These are phyloP conservation scores for Trichoderma asperellum DNA, from an alignment of 2,329 filamentous ascomycete genomes.

Conservation along the genomic window DNA sequence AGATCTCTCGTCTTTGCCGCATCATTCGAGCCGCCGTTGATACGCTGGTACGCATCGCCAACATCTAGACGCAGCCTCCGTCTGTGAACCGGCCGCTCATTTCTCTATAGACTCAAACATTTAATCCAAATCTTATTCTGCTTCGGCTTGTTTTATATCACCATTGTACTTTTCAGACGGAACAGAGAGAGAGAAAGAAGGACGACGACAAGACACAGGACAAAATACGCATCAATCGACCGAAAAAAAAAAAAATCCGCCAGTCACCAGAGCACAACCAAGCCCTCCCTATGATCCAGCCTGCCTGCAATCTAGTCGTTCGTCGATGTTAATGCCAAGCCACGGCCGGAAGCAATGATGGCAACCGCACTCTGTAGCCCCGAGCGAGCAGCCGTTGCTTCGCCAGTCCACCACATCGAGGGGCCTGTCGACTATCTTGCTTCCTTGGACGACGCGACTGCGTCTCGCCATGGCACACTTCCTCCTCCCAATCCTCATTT, in stretches of 20 bases:
- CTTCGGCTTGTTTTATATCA: slow-evolving; percentile 29
- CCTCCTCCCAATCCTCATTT: slow-evolving; percentile 67
- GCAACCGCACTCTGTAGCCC: slow-evolving; percentile 46
- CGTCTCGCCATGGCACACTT: slow-evolving; percentile 26
- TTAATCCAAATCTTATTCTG: slow-evolving; percentile 29
- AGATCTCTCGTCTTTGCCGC: slow-evolving; percentile 29
- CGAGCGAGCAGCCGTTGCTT: slow-evolving; percentile 42
- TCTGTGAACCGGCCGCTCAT: background rate
- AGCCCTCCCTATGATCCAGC: slow-evolving; percentile 47
- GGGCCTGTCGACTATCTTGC: slow-evolving; percentile 35
- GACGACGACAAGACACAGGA: slow-evolving; percentile 1
- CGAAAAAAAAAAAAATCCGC: background rate
- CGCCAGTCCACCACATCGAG: slow-evolving; percentile 36
- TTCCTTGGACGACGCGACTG: slow-evolving; percentile 32
- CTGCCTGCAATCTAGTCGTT: slow-evolving; percentile 43
- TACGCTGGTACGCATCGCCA: slow-evolving; percentile 26
- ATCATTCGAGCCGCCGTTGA: slow-evolving; percentile 21
- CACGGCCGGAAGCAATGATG: slow-evolving; percentile 52
- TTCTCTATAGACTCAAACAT: slow-evolving; percentile 28
- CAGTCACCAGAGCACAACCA: slow-evolving; percentile 3
- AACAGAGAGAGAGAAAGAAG: background rate
- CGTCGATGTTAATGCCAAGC: slow-evolving; percentile 53
- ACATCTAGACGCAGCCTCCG: slow-evolving; percentile 7
- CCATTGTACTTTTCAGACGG: slow-evolving; percentile 16
- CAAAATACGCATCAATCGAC: background rate